Base-by-base conservation (phyloP, 129 eudicot genomes). In the Pseudognaphalium luteoalbum region DNA sequence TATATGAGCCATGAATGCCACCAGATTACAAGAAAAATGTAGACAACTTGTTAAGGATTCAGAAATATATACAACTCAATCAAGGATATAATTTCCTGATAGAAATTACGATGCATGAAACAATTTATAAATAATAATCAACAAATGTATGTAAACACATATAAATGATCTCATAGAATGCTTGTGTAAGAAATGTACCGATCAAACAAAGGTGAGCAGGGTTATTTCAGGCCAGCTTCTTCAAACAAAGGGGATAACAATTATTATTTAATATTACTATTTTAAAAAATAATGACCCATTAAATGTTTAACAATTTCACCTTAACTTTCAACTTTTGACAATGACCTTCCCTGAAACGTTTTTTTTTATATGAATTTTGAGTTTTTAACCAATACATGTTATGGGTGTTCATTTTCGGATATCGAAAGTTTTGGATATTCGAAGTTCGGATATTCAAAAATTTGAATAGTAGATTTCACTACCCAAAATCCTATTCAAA, bases 201-300 rank as follows among this genome's bases (percentile, higher is more conserved):
- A 74, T 74, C 47, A 62, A 73, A 58, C 57, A 58, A 59, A 59
- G 37, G 56, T 57, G 28, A 57, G 0, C 9, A 21, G 29, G 25
- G 62, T 57, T 6, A 7, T 8, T 57, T 57, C 62, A 57, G 54
- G 65, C 66, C 52, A 57, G 19, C 76, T 72, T 72, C 66, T 72
- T 56, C 65, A 7, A 30, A 41, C 39, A 71, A 2, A 52, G 39
- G 61, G 61, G 4, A 52, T n/a, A 42, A 10, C 51, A 42, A 20
- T 22, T 6, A 5, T 11, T 44, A 8, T 61, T 22, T 19, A 54
- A 6, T 6, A 17, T 6, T 57, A 25, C 1, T 0, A 25, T 25
- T 25, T 25, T 25, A 25, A 25, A 25, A 25, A 25, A 25, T n/a
- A 54, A 51, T 52, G 59, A 44, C 59, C 59, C 44, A 69, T 12